Evolutionary conservation across 495 filamentous ascomycete species (phyloP).

Genomic region (Friedmanniomyces endolithicus): DNA sequence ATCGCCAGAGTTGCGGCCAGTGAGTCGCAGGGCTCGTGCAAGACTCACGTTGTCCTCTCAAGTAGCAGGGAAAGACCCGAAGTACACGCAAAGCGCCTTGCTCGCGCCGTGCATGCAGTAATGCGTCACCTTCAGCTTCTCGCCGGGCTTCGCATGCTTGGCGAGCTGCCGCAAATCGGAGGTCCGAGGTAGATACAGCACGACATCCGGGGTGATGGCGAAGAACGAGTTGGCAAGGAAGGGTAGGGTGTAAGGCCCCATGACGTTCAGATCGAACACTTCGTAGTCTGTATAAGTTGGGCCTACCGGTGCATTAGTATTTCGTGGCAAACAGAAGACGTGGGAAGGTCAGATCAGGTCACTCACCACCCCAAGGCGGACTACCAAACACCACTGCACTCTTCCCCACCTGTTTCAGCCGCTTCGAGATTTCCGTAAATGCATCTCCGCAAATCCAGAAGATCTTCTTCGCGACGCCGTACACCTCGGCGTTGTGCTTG

Average conservation of each 20-base stretch:
- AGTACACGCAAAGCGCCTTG: constrained; percentile 42
- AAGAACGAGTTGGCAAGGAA: constrained; percentile 49
- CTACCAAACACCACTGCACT: constrained; percentile 68
- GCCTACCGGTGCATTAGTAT: constrained; percentile 32
- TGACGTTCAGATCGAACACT: constrained; percentile 72
- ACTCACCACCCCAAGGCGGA: constrained; percentile 83
- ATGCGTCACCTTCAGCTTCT: constrained; percentile 61
- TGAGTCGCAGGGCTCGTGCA: not conserved
- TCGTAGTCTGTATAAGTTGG: constrained; percentile 63
- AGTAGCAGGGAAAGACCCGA: constrained; percentile 2
- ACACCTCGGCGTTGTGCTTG: constrained; percentile 81
- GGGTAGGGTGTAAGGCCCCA: constrained; percentile 72
- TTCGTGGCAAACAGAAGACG: not conserved
- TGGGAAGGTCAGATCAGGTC: not conserved
- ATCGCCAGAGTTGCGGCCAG: not conserved
- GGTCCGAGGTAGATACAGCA: constrained; percentile 77
- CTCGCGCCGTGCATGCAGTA: constrained; percentile 86
- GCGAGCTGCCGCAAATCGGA: constrained; percentile 79
- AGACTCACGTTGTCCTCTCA: not conserved
- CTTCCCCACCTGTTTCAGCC: constrained; percentile 20
- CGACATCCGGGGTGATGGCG: constrained; percentile 40
- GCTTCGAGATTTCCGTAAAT: constrained; percentile 44
- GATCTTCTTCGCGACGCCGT: constrained; percentile 69
- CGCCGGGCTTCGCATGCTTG: constrained; percentile 35
- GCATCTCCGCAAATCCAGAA: constrained; percentile 75